Base-by-base conservation (phyloP, 139 green algal genomes). In the Chlorella sorokiniana region DNA sequence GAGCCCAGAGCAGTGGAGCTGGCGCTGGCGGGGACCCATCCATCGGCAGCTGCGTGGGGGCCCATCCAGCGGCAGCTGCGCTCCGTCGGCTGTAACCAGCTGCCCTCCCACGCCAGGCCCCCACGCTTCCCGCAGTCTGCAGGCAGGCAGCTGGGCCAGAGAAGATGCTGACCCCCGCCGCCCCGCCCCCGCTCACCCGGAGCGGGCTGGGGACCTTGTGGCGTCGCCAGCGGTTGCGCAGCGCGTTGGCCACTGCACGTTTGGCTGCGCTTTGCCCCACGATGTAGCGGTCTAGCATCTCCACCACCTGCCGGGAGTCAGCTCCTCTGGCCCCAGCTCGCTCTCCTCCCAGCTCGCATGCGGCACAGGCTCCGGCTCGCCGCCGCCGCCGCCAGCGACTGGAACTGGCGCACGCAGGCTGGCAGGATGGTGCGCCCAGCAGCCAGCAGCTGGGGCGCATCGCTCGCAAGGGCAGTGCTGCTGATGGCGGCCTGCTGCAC, bases 201-300 rank as follows among this genome's bases (percentile, higher is more conserved):
- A 96, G 78, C 9, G 90, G 83, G 48, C 83, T 86, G 23, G 71
- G 42, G 5, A 98, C 91, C 14, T 88, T 89, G 74, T 96, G 92
- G 40, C 96, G 86, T 14, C 96, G 89, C 96, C 96, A 99, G 8
- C 96, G 89, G 85, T 96, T 97, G 44, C 96, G 87, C 71, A 99
- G 90, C 9, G 96, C 96, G 29, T 98, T 93, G 42, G 96, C 96
- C 16, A 99, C 94, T 1, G 96, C 95, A 25, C 90, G 84, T 87
- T 99, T 99, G 31, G 96, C 96, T 0, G 95, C 93, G 6, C 78
- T 81, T 82, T 95, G 91, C 7, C 95, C 96, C 20, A 99, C 92
- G 63, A 98, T 98, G 88, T 91, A 92, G 1, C 90, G 88, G 78
- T 98, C 95, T 33, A 99, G 84, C 62, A 88, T 78, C 62, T 95